Conservation (phyloP, 805 yeast species). For the Barnettozyma populi region DNA sequence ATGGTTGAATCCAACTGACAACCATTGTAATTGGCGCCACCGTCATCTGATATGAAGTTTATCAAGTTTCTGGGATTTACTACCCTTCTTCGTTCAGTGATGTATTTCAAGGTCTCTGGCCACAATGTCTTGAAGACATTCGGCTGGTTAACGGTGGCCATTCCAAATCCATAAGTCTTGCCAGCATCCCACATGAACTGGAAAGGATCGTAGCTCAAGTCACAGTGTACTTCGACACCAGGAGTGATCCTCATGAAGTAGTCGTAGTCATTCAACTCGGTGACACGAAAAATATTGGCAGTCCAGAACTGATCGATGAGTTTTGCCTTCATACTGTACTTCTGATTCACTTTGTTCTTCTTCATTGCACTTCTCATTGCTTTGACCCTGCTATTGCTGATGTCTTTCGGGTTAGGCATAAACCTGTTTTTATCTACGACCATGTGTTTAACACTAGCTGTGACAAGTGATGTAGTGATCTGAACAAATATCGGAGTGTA, state of each 20-base stretch:
- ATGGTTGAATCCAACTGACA: constrained; percentile 90
- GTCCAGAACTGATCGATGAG: constrained; percentile 44
- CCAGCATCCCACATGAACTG: constrained; percentile 45
- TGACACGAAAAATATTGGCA: constrained; percentile 41
- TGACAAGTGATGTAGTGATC: constrained; percentile 38
- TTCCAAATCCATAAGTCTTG: constrained; percentile 59
- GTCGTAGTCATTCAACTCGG: constrained; percentile 38
- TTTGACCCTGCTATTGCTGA: constrained; percentile 42
- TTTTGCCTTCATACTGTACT: constrained; percentile 44
- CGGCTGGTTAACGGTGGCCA: constrained; percentile 57
- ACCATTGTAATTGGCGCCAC: constrained; percentile 65
- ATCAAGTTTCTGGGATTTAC: constrained; percentile 58
- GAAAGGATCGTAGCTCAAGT: constrained; percentile 41
- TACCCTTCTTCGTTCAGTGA: constrained; percentile 51
- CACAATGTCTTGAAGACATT: constrained; percentile 75
- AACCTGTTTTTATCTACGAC: constrained; percentile 40
- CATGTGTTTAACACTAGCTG: constrained; percentile 57
- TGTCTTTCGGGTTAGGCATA: constrained; percentile 53
- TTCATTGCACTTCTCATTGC: constrained; percentile 36
- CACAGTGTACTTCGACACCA: constrained; percentile 40
- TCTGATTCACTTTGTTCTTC: constrained; percentile 35
- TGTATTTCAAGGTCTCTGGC: constrained; percentile 63
- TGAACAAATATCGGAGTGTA: constrained; percentile 48
- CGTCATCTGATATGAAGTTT: constrained; percentile 67
- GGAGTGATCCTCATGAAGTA: constrained; percentile 49